phyloP scores from a whole-genome alignment of 192 early-diverging fungal species.

The Umbelopsis vinacea region DNA sequence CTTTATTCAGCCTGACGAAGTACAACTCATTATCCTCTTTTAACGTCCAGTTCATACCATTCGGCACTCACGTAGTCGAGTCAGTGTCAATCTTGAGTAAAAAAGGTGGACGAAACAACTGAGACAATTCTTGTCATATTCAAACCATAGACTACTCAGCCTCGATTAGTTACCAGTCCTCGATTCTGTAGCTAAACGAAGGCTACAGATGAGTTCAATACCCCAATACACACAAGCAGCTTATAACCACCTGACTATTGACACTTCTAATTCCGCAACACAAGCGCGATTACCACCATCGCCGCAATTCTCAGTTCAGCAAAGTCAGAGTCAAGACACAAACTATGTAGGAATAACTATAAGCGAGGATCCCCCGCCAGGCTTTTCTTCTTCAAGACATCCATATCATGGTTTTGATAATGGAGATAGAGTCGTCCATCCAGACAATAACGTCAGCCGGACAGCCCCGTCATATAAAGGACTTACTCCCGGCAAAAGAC shows the following conservation, averaged over 20 bases:
- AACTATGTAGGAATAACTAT: slow-evolving; percentile 46
- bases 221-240: background rate
- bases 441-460: background rate
- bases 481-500: background rate
- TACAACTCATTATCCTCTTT: too few species aligned
- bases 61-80: too few species aligned
- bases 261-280: background rate
- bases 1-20: too few species aligned
- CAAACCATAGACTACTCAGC: too few species aligned
- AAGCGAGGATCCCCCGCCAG: slow-evolving; percentile 28
- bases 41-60: too few species aligned
- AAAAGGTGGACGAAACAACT: too few species aligned
- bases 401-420: slow-evolving; percentile 19
- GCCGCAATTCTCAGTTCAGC: background rate
- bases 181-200: background rate
- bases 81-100: too few species aligned
- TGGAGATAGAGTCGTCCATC: background rate
- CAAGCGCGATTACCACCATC: slow-evolving; percentile 1
- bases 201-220: slow-evolving; percentile 10
- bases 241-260: background rate
- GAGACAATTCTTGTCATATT: too few species aligned
- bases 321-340: slow-evolving; percentile 26
- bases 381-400: background rate
- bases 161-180: too few species aligned
- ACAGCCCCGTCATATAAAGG: background rate